phyloP scores from a whole-genome alignment of 2,329 filamentous ascomycete species.

The Sphaerostilbella broomeana region DNA sequence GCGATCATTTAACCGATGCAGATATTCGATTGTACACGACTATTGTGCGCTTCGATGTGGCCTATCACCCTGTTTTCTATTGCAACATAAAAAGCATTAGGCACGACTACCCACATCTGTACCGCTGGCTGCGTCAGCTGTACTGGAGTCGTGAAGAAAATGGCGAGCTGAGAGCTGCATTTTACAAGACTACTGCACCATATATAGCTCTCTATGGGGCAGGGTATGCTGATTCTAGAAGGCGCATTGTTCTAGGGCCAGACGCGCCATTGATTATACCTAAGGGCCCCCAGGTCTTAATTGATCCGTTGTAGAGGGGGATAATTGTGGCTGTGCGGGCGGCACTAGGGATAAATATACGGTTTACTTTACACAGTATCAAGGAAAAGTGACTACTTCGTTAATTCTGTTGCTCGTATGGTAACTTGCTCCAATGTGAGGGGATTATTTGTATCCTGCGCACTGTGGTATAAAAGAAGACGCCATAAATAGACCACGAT shows the following conservation, averaged over 20 bases:
- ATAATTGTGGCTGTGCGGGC: too few relatives aligned
- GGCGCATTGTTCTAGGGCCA: conserved; percentile 22
- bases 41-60: conserved; percentile 60
- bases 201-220: conserved; percentile 26
- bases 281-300: conserved; percentile 16
- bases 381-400: too few relatives aligned
- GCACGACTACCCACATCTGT: conserved; percentile 58
- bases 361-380: too few relatives aligned
- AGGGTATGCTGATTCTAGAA: conserved; percentile 23
- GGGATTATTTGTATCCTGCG: too few relatives aligned
- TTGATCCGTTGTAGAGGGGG: conserved; percentile 13
- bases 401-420: too few relatives aligned
- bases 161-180: conserved; percentile 44
- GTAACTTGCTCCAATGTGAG: too few relatives aligned
- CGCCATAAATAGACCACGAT: too few relatives aligned
- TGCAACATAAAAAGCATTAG: conserved; percentile 59
- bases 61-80: conserved; percentile 60
- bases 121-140: conserved; percentile 60
- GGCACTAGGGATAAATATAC: too few relatives aligned
- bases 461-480: too few relatives aligned
- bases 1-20: conserved; percentile 58
- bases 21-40: conserved; percentile 64
- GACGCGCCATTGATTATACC: conserved; percentile 25
- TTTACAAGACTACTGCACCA: conserved; percentile 62
- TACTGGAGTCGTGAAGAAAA: conserved; percentile 56